These are phyloP conservation scores for Tephrocybe sp. DNA, from an alignment of 768 basidiomycete species.

Conservation along the genomic window DNA sequence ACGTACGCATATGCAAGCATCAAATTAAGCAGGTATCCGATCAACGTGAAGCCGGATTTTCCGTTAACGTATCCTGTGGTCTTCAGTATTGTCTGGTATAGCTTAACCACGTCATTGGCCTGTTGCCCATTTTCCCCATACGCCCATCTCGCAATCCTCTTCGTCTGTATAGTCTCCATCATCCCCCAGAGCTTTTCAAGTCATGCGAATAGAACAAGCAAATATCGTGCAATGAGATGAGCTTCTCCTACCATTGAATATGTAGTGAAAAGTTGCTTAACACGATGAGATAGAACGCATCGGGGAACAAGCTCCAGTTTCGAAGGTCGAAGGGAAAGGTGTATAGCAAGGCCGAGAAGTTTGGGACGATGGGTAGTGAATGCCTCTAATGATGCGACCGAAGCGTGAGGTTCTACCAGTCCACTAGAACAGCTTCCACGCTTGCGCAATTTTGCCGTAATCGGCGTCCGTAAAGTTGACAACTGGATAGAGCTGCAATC, in stretches of 20 bases:
- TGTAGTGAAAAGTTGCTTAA: not conserved
- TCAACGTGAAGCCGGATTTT: not conserved
- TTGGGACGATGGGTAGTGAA: slow-evolving; percentile 2
- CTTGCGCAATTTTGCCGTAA: not conserved
- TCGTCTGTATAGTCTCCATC: not conserved
- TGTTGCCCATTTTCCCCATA: not conserved
- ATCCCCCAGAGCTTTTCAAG: not conserved
- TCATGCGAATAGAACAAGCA: slow-evolving; percentile 1
- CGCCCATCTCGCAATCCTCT: not conserved
- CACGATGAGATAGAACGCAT: not conserved
- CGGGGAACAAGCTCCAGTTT: not conserved
- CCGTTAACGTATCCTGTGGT: not conserved
- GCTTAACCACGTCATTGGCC: not conserved
- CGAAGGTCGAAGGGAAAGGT: not conserved
- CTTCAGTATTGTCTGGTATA: not conserved
- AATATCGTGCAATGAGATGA: not conserved
- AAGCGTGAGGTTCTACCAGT: not conserved
- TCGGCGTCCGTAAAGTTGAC: not conserved
- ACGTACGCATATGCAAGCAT: no score
- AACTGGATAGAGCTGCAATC: not conserved
- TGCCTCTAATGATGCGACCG: not conserved
- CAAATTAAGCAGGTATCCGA: no score
- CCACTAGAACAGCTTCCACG: not conserved
- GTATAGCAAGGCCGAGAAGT: not conserved
- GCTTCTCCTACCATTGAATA: not conserved